phyloP scores from a whole-genome alignment of 768 basidiomycete species.

The Coprinopsis strossmayeri region DNA sequence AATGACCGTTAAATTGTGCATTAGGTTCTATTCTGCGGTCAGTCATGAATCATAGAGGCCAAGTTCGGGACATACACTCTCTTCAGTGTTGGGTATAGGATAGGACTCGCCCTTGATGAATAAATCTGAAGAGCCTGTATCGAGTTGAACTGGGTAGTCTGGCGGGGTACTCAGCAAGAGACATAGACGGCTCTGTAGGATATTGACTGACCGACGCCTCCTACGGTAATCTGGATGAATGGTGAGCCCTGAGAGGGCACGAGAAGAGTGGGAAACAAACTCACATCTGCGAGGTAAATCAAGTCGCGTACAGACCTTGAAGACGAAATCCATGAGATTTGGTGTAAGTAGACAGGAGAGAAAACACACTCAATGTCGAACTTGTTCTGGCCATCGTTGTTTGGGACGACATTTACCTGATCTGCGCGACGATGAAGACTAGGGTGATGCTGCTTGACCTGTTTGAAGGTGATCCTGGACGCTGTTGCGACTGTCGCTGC shows the following conservation, averaged over 20 bases:
- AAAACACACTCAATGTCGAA: slow-evolving; percentile 40
- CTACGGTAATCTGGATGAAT: slow-evolving; percentile 54
- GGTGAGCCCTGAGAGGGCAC: slow-evolving; percentile 8
- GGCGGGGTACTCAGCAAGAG: no score
- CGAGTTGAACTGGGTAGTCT: slow-evolving; percentile 75
- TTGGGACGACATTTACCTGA: slow-evolving; percentile 29
- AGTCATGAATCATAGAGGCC: no score
- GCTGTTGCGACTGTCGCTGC: slow-evolving; percentile 32
- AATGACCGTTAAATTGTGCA: no score
- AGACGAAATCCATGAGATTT: slow-evolving; percentile 12
- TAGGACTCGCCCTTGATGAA: slow-evolving; percentile 51
- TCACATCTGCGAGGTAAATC: slow-evolving; percentile 72
- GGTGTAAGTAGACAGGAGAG: neutral
- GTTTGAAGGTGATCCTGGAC: slow-evolving; percentile 32
- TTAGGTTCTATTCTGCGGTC: no score
- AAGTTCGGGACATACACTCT: slow-evolving; percentile 44
- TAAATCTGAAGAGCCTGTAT: slow-evolving; percentile 82
- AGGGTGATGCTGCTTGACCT: slow-evolving; percentile 28
- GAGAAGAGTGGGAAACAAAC: slow-evolving; percentile 19
- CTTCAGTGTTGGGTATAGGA: slow-evolving; percentile 41
- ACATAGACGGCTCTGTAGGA: no score
- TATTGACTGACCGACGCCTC: slow-evolving; percentile 48
- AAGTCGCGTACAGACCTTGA: slow-evolving; percentile 67
- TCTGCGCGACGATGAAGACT: slow-evolving; percentile 30
- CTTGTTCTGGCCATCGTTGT: slow-evolving; percentile 22